Evolutionary conservation across 1,284 basidiomycete genomes (phyloP), one percentile per base, ranked within the genome.

Genomic region (Cronartium quercuum): DNA sequence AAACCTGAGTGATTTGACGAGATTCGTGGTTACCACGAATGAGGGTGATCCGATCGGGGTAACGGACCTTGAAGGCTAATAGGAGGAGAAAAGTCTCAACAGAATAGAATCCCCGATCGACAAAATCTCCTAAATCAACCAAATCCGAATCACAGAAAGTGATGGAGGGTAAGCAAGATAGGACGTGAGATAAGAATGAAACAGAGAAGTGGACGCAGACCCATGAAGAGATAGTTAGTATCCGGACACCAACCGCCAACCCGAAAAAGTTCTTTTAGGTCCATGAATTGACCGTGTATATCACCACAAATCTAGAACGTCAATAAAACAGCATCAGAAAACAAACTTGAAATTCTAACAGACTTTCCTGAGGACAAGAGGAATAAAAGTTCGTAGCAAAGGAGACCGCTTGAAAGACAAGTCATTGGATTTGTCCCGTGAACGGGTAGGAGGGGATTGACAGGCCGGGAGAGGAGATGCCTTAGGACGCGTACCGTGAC

Each of bases 21-120:
- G 92, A 94, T 83, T 98, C 95, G 85, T 98, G 95, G 85, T 98
- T 98, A 13, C 95, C 95, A 42, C 95, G 87, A 78, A 98, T 96
- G 78, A 98, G 88, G 0, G 94, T 98, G 81, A 98, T 96, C 63
- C 95, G 89, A 81, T 98, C 96, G 21, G 94, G 94, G 82, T 97
- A 98, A 24, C 95, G 91, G 67, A 98, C 94, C 84, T 98, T 98
- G 82, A 96, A 88, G 1, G 94, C 91, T 68, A 98, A 87, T 6
- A 98, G 86, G 38, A 98, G 88, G 7, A 97, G 86, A 81, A 98
- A 96, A 0, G 95, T 98, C 82, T 98, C 95, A 76, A 98, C 94
- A 79, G 89, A 91, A 85, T 97, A 98, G 84, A 94, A 97, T 13
- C 96, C 96, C 66, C 95, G 89, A 83, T 96, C 94, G 78, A 96